A percentile compares a stretch with the other conserved stretches of the same genome.
Conservation (phyloP, 495 filamentous ascomycete genomes). For the Aspergillus wentii region DNA sequence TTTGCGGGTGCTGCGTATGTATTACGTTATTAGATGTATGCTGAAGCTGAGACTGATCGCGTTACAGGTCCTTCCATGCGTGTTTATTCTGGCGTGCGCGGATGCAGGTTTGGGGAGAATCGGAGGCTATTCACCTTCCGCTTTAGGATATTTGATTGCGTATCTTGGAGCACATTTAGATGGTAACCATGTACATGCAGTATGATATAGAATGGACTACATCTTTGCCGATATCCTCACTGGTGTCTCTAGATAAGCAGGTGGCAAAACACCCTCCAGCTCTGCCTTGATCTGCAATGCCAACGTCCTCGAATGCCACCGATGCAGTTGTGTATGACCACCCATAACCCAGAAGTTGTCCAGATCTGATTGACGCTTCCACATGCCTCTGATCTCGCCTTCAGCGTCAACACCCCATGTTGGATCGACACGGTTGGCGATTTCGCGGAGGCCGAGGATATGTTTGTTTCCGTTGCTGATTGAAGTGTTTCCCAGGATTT, state of each 20-base stretch:
- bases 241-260: constrained; percentile 17
- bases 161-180: no score
- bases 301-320: constrained; percentile 31
- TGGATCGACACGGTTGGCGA: constrained; percentile 27
- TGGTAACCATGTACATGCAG: no score
- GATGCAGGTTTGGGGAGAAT: no score
- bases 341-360: constrained; percentile 35
- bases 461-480: not conserved
- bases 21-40: no score
- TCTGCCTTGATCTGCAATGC: constrained; percentile 29
- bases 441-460: constrained; percentile 12
- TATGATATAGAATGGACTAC: no score
- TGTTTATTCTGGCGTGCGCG: no score
- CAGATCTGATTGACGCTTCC: constrained; percentile 26
- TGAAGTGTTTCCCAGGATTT: constrained; percentile 19
- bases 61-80: no score
- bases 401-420: constrained; percentile 34
- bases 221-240: no score
- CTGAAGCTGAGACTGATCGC: no score
- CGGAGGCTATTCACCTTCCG: no score
- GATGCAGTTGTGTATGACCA: constrained; percentile 24
- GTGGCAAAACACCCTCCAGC: constrained; percentile 16
- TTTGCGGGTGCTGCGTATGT: no score
- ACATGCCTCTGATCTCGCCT: constrained; percentile 33
- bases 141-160: no score